Base-by-base conservation (phyloP, 2,329 filamentous ascomycete species). In the Claviceps fusiformis region DNA sequence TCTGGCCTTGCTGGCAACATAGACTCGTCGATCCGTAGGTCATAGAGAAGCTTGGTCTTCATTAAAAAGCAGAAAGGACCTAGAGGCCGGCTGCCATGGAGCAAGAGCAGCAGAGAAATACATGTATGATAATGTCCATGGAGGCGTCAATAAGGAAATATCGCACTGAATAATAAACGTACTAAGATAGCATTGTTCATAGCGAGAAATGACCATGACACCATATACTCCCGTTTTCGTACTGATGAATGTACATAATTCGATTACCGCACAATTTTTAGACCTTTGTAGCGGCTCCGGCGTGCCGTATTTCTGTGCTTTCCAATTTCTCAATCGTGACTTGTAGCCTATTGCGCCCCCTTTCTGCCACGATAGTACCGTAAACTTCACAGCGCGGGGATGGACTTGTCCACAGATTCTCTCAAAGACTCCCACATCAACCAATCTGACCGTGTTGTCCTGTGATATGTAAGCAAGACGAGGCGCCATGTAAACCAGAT, bases 401-500 rank as follows among this genome's bases (percentile, higher is more conserved):
- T 76, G 9, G 85, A 83, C 59, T 76, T 72, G 67, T 91, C 86
- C 59, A 86, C 62, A 17, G 85, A 79, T 60, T 82, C 77, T 65
- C 87, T 79, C 67, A 87, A 82, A 19, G 78, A 77, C 69, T 98
- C 93, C 93, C 93, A 98, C 55, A 92, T 92, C 64, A 98, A 75
- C 93, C 93, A 98, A 70, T 98, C 93, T 61, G 90, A 95, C 67
- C 89, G 84, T 57, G 93, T 97, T 54, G 93, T 98, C 63, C 88
- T 93, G 60, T 57, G 41, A 15, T 47, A 31, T 41, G 13, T 54
- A 24, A 54, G 53, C 48, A 27, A 54, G 13, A 17, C 3, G 11
- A 37, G 7, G 24, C 41, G 27, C 39, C 27, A 35, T 27, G 6
- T 19, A 7, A 27, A 35, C n/a, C 15, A 48, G 11, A n/a, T 43